phyloP scores from a whole-genome alignment of 2,329 filamentous ascomycete genomes.

The Botryotinia globosa region DNA sequence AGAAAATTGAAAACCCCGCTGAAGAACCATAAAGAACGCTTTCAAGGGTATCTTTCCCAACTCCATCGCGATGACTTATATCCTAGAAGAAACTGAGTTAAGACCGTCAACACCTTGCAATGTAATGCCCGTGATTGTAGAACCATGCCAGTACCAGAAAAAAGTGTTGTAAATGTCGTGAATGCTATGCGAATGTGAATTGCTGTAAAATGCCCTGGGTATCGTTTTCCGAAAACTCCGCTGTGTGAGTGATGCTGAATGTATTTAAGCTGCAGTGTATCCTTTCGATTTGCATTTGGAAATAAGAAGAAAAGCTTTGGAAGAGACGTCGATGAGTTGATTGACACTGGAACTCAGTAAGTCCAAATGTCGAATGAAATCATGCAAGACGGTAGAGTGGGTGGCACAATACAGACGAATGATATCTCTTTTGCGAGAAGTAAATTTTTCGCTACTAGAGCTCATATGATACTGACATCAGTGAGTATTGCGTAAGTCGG shows the following conservation, averaged over 20 bases:
- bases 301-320: neutral
- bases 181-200: neutral
- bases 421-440: neutral
- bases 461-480: neutral
- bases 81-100: neutral
- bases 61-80: neutral
- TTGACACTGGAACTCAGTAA: neutral
- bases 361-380: neutral
- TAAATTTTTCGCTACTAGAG: neutral
- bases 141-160: neutral
- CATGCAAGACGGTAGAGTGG: neutral
- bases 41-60: neutral
- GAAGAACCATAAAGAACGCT: conserved; percentile 3
- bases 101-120: neutral
- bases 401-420: neutral
- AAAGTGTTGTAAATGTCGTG: neutral
- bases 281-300: neutral
- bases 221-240: neutral
- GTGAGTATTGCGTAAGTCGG: neutral
- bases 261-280: neutral
- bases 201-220: neutral
- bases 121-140: neutral
- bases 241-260: neutral
- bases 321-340: neutral
- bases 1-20: neutral